A percentile compares a stretch with the other conserved stretches of the same genome.
Evolutionary conservation across 1,139 yeast genomes (phyloP).

Genomic region (Diutina neorugosa): DNA sequence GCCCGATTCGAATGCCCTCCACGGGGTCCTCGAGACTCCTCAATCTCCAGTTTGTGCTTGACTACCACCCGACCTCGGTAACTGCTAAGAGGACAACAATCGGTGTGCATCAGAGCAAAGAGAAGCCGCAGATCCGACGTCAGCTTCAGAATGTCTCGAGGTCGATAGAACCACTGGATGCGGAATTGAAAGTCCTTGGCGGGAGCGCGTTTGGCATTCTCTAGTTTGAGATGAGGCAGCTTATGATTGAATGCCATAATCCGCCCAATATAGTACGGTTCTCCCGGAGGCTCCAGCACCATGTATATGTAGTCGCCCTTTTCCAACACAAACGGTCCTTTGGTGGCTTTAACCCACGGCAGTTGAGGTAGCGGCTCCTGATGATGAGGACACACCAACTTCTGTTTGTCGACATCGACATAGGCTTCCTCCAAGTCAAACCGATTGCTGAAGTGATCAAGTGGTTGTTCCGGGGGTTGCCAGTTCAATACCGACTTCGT

Average conservation of each 20-base stretch:
- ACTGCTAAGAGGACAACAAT: conserved; percentile 65
- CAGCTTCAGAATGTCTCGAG: conserved; percentile 66
- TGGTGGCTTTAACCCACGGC: background rate
- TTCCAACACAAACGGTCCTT: conserved; percentile 14
- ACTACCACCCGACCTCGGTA: conserved; percentile 71
- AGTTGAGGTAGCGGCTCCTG: background rate
- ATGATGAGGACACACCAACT: conserved; percentile 25
- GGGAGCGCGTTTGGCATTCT: background rate
- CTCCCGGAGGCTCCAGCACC: conserved; percentile 91
- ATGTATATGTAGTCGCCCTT: conserved; percentile 70
- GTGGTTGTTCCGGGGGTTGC: conserved; percentile 22
- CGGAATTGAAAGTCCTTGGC: conserved; percentile 34
- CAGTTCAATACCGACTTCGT: conserved; percentile 21
- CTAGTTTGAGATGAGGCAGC: conserved; percentile 6
- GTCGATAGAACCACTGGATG: conserved; percentile 88
- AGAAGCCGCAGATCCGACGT: conserved; percentile 63
- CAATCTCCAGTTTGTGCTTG: conserved; percentile 54
- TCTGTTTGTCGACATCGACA: conserved; percentile 20
- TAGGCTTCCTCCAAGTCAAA: conserved; percentile 24
- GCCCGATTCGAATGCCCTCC: conserved; percentile 7
- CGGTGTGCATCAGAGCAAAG: conserved; percentile 81
- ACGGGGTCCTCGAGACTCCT: conserved; percentile 17
- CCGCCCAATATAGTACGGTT: conserved; percentile 83
- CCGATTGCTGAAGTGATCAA: conserved; percentile 26
- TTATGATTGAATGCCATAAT: conserved; percentile 61